phyloP scores from a whole-genome alignment of 192 early-diverging fungal genomes.

The Coemansia sp. region DNA sequence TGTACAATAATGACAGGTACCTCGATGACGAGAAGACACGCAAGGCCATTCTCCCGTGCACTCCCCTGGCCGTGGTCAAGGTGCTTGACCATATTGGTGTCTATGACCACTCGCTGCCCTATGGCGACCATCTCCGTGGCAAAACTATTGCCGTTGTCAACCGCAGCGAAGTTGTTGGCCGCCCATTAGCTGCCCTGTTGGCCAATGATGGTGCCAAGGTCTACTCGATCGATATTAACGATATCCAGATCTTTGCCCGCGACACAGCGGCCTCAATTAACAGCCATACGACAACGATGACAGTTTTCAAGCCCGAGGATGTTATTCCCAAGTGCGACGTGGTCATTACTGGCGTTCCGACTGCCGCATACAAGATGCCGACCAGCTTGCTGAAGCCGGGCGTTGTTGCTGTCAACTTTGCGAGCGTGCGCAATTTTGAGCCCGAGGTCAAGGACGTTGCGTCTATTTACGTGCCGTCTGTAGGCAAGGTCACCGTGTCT shows the following conservation, averaged over 20 bases:
- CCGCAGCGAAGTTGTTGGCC: conserved; percentile 95
- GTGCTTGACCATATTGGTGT: conserved; percentile 93
- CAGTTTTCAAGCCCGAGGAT: conserved; percentile 69
- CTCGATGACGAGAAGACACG: conserved; percentile 76
- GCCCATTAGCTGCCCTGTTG: conserved; percentile 92
- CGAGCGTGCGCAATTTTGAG: conserved; percentile 92
- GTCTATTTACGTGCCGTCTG: conserved; percentile 91
- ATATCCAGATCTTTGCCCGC: conserved; percentile 77
- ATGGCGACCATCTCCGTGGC: conserved; percentile 94
- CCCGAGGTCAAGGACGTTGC: conserved; percentile 91
- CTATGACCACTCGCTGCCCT: conserved; percentile 83
- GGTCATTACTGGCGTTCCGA: conserved; percentile 97
- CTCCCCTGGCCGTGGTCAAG: conserved; percentile 96
- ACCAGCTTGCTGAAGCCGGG: conserved; percentile 91
- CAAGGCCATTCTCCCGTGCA: conserved; percentile 98
- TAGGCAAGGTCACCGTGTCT: conserved; percentile 98
- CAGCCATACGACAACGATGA: conserved; percentile 69
- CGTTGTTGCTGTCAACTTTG: conserved; percentile 96
- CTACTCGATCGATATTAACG: conserved; percentile 90
- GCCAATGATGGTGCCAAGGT: conserved; percentile 99
- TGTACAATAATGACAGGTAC: conserved; percentile 95
- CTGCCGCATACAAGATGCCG: conserved; percentile 82
- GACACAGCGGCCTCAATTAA: conserved; percentile 62
- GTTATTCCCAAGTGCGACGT: conserved; percentile 87
- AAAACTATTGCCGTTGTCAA: conserved; percentile 91